Conservation (phyloP, 768 basidiomycete species). For the Lactarius vividus region DNA sequence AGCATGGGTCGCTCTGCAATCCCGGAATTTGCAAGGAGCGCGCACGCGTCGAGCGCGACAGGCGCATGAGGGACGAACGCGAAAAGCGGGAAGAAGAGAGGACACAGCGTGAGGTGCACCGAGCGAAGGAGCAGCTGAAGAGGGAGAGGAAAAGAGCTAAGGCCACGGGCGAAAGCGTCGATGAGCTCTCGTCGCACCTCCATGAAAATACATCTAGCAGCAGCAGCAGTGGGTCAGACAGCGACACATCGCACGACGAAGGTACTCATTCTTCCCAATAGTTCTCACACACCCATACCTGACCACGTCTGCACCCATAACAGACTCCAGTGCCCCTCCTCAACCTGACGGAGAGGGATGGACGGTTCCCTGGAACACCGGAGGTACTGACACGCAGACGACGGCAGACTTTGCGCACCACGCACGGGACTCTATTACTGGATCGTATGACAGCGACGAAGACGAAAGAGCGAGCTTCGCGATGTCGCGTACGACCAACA, state of each 20-base stretch:
- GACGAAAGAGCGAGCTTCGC: neutral
- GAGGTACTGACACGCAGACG: neutral
- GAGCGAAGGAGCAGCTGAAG: neutral
- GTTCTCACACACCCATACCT: neutral
- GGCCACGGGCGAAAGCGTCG: no score
- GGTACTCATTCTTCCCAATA: neutral
- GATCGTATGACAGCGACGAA: neutral
- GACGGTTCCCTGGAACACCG: neutral
- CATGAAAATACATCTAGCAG: neutral
- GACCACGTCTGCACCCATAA: neutral
- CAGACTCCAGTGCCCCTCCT: neutral
- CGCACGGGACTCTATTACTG: neutral
- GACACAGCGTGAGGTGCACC: neutral
- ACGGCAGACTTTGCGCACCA: neutral
- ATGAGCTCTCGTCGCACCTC: neutral
- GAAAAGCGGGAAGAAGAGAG: constrained; percentile 5
- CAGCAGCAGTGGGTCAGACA: neutral
- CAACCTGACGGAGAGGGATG: neutral
- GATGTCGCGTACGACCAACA: neutral
- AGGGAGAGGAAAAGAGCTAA: neutral
- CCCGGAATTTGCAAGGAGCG: constrained; percentile 17
- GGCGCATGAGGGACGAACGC: neutral
- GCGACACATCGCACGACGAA: neutral
- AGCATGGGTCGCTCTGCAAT: constrained; percentile 21
- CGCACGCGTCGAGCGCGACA: neutral